phyloP scores from a whole-genome alignment of 2,329 filamentous ascomycete species.

The Aspergillus quadricinctus region DNA sequence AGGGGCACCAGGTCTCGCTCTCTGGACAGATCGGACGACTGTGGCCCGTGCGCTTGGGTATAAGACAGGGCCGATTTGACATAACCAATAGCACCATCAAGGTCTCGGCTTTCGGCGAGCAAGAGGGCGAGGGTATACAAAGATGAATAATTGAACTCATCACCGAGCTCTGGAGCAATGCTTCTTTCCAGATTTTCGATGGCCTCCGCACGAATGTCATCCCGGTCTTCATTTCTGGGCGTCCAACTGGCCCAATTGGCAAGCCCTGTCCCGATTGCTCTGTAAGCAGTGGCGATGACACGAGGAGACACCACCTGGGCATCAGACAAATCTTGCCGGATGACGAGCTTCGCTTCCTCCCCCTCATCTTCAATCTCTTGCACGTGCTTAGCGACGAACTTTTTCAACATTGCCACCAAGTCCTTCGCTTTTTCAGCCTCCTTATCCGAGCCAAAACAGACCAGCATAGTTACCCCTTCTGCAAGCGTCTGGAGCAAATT shows the following conservation, averaged over 20 bases:
- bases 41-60: conserved; percentile 22
- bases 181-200: conserved; percentile 71
- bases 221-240: conserved; percentile 66
- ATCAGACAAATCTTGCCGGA: conserved; percentile 13
- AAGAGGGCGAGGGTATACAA: conserved; percentile 78
- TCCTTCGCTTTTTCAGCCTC: conserved; percentile 75
- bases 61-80: conserved; percentile 70
- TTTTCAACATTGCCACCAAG: conserved; percentile 66
- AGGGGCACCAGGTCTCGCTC: conserved; percentile 63
- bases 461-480: conserved; percentile 74
- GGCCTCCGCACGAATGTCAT: conserved; percentile 71
- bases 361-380: conserved; percentile 21
- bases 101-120: conserved; percentile 80
- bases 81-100: conserved; percentile 74
- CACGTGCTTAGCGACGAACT: conserved; percentile 64
- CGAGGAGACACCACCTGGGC: conserved; percentile 49
- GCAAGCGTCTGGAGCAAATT: conserved; percentile 73
- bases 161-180: conserved; percentile 61
- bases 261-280: conserved; percentile 78
- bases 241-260: conserved; percentile 84
- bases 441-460: conserved; percentile 69
- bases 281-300: conserved; percentile 68
- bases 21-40: conserved; percentile 26
- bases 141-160: conserved; percentile 66
- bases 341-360: conserved; percentile 16